Evolutionary conservation across 345 rosid species (phyloP).

Genomic region (Eucalyptus melliodora): DNA sequence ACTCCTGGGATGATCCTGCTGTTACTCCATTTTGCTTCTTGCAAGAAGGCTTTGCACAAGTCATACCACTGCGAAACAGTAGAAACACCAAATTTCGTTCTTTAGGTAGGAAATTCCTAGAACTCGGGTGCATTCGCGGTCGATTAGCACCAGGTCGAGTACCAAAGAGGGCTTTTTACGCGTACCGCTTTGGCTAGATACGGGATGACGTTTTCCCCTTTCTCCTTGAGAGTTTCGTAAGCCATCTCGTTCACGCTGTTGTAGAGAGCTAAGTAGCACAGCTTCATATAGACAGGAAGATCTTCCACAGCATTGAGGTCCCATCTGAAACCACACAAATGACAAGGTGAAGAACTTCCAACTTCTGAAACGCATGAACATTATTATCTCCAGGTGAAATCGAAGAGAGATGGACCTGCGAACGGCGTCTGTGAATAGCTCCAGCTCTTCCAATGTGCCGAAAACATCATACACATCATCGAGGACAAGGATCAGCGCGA

Average conservation of each 20-base stretch:
- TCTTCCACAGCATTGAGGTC: conserved; percentile 7
- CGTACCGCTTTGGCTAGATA: conserved; percentile 15
- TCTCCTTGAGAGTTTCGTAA: conserved; percentile 20
- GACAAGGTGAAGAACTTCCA: neutral
- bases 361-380: neutral
- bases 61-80: conserved; percentile 24
- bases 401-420: neutral
- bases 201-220: conserved; percentile 3
- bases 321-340: conserved; percentile 18
- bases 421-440: conserved; percentile 20
- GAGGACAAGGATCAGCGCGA: conserved; percentile 9
- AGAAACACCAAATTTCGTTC: neutral
- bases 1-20: conserved; percentile 7
- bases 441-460: conserved; percentile 22
- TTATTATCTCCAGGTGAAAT: neutral
- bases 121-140: neutral
- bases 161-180: neutral
- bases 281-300: conserved; percentile 28
- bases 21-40: conserved; percentile 30
- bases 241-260: conserved; percentile 34
- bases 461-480: conserved; percentile 36
- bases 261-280: conserved; percentile 21
- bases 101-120: neutral
- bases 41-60: conserved; percentile 18
- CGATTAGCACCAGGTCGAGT: neutral